phyloP scores from a whole-genome alignment of 495 filamentous ascomycete species.

The Lophiotrema nucula region DNA sequence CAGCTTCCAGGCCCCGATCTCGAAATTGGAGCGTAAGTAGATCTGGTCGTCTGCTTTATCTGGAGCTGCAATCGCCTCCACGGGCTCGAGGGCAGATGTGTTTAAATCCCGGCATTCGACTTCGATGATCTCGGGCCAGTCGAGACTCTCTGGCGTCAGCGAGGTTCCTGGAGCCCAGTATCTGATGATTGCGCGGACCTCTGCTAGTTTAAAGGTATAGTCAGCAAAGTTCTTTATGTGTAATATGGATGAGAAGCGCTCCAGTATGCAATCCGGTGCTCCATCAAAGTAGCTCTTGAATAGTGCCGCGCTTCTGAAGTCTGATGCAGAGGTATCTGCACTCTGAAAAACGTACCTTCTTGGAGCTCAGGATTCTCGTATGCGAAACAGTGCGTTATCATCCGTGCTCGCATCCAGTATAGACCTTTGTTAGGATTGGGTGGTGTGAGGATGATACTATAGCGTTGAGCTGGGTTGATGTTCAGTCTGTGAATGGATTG shows the following conservation, averaged over 20 bases:
- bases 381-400: slow-evolving; percentile 57
- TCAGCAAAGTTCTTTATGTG: too few species aligned
- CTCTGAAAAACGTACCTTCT: too few species aligned
- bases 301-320: too few species aligned
- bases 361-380: slow-evolving; percentile 39
- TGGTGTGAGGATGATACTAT: slow-evolving; percentile 40
- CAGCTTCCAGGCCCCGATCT: slow-evolving; percentile 56
- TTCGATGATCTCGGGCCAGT: slow-evolving; percentile 43
- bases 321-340: too few species aligned
- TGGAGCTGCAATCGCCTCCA: slow-evolving; percentile 43
- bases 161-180: slow-evolving; percentile 22
- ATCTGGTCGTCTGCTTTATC: slow-evolving; percentile 46
- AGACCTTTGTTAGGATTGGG: slow-evolving; percentile 32
- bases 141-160: slow-evolving; percentile 33
- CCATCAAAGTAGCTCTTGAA: too few species aligned
- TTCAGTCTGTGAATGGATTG: slow-evolving; percentile 36
- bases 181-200: slow-evolving; percentile 35
- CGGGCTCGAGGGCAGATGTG: slow-evolving; percentile 44
- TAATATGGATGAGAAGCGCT: too few species aligned
- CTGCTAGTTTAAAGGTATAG: too few species aligned
- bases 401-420: slow-evolving; percentile 60
- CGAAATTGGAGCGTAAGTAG: slow-evolving; percentile 52
- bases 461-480: slow-evolving; percentile 41
- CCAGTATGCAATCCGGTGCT: too few species aligned
- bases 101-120: slow-evolving; percentile 50